Percentiles rank a stretch among this genome's conserved stretches.
Evolutionary conservation across 768 basidiomycete genomes (phyloP).

Genomic region (Lactarius indigo): DNA sequence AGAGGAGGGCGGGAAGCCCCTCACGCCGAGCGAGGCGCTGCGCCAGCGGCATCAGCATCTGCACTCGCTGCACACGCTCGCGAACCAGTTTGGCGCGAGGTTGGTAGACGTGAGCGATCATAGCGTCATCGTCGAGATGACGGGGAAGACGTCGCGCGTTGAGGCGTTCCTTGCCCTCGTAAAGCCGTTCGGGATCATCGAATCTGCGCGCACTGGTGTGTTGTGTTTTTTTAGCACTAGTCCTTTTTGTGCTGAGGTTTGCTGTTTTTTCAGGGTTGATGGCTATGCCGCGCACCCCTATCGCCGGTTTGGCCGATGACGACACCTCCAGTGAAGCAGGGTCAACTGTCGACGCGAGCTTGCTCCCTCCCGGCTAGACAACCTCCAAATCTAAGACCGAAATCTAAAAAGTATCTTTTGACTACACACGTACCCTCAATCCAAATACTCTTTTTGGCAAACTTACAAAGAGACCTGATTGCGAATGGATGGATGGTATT

Average conservation of each 20-base stretch:
- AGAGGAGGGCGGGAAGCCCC: constrained; percentile 29
- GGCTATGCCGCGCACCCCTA: constrained; percentile 98
- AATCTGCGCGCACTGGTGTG: constrained; percentile 90
- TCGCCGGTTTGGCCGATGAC: constrained; percentile 54
- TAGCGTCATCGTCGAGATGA: constrained; percentile 91
- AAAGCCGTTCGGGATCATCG: constrained; percentile 93
- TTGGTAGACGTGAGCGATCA: constrained; percentile 95
- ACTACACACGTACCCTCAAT: background rate
- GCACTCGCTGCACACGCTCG: constrained; percentile 79
- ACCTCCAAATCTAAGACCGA: background rate
- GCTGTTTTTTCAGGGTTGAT: constrained; percentile 63
- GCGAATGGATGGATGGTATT: constrained; percentile 9
- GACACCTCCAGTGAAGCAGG: constrained; percentile 49
- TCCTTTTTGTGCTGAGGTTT: background rate
- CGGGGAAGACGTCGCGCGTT: constrained; percentile 87
- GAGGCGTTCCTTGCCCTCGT: constrained; percentile 90
- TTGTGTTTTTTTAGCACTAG: constrained; percentile 13
- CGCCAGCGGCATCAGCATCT: constrained; percentile 87
- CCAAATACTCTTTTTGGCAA: background rate
- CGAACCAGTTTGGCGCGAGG: constrained; percentile 86
- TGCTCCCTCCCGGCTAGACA: constrained; percentile 86
- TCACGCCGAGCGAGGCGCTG: constrained; percentile 72
- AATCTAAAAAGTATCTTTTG: background rate
- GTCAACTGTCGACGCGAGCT: constrained; percentile 77
- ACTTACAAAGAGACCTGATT: background rate